phyloP scores from a whole-genome alignment of 805 yeast genomes.

The Diddensiella caesifluorescens region DNA sequence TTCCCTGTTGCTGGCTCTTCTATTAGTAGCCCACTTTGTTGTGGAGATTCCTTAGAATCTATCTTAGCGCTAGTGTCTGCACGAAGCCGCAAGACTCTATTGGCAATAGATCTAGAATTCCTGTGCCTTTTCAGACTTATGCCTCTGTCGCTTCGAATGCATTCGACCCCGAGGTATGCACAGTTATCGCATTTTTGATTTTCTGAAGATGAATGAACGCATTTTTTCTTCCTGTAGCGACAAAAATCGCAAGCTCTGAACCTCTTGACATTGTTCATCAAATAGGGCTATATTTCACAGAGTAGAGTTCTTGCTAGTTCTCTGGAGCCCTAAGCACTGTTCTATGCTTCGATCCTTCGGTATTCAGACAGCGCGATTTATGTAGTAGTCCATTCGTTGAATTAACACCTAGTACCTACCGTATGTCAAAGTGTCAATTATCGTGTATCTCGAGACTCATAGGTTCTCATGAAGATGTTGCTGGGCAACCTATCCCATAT shows the following conservation, averaged over 20 bases:
- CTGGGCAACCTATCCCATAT: too few species aligned
- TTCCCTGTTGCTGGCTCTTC: neutral
- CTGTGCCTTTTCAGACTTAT: slow-evolving; percentile 9
- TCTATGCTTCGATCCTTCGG: neutral
- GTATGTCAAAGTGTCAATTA: too few species aligned
- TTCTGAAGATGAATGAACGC: slow-evolving; percentile 2
- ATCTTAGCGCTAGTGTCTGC: neutral
- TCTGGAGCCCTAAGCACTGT: neutral
- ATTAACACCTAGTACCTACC: neutral
- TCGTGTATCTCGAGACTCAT: too few species aligned
- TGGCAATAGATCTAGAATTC: slow-evolving; percentile 9
- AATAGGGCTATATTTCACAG: neutral
- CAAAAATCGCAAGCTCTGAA: slow-evolving; percentile 17
- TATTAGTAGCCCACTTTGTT: neutral
- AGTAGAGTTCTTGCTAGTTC: neutral
- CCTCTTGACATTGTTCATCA: neutral
- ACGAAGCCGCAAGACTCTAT: slow-evolving; percentile 1
- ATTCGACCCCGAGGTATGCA: slow-evolving; percentile 7
- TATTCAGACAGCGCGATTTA: neutral
- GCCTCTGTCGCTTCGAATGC: slow-evolving; percentile 7
- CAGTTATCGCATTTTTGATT: slow-evolving; percentile 10
- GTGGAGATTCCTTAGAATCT: neutral
- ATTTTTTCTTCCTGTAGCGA: slow-evolving; percentile 15
- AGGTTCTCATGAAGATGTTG: too few species aligned
- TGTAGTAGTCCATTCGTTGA: neutral